These are phyloP conservation scores for Stephanodiscus triporus DNA, from an alignment of 108 stramenopile genomes.

Conservation along the genomic window DNA sequence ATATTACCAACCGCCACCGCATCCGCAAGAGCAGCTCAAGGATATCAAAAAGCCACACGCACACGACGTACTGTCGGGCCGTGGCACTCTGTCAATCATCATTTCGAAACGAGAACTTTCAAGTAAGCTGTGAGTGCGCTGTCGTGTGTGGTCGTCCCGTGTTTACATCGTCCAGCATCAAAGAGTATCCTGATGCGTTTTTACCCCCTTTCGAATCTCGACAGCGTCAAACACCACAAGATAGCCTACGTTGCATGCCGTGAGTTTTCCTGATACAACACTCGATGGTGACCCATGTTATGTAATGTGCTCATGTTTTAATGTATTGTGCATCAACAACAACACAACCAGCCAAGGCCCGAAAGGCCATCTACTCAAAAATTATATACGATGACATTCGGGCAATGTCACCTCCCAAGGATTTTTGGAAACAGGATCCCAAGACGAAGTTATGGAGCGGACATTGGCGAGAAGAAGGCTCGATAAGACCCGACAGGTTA, in stretches of 20 bases:
- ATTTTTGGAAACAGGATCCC: constrained; percentile 85
- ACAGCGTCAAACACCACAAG: constrained; percentile 72
- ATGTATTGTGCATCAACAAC: background rate
- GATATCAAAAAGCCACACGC: constrained; percentile 60
- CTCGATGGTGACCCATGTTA: background rate
- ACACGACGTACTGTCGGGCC: constrained; percentile 81
- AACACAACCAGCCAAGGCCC: constrained; percentile 56
- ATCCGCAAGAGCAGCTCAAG: constrained; percentile 41
- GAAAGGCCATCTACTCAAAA: constrained; percentile 74
- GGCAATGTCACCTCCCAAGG: constrained; percentile 70
- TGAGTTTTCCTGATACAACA: constrained; percentile 20
- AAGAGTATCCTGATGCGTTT: background rate
- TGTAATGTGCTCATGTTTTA: constrained; percentile 2
- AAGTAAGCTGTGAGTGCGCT: constrained; percentile 46
- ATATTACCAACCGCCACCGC: background rate
- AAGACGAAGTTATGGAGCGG: constrained; percentile 81
- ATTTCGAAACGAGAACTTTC: constrained; percentile 82
- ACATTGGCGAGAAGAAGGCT: constrained; percentile 91
- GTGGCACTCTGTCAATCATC: constrained; percentile 86
- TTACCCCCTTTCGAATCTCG: background rate
- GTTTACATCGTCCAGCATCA: background rate
- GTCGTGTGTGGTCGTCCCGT: too few relatives aligned
- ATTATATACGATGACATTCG: constrained; percentile 82
- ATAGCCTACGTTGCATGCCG: constrained; percentile 77
- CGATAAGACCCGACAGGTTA: constrained; percentile 88